A percentile compares a stretch with the other conserved stretches of the same genome.
Evolutionary conservation across 164 flowering plant genomes (phyloP).

Genomic region (Aristolochia fimbriata): DNA sequence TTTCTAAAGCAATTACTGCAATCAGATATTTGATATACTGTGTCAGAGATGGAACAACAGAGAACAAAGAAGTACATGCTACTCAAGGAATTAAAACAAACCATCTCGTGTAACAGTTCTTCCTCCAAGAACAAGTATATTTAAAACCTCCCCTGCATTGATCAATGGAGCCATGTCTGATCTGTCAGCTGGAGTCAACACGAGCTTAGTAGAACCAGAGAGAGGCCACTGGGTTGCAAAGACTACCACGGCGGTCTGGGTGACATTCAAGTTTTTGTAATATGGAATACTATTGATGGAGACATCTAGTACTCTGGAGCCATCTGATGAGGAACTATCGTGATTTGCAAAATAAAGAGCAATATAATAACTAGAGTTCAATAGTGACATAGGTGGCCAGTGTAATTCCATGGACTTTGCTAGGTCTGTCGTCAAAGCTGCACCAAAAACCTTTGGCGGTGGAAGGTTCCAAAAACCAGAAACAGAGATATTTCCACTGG

Average conservation of each 20-base stretch:
- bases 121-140: constrained; percentile 48
- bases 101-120: constrained; percentile 78
- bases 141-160: constrained; percentile 80
- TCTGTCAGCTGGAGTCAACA: constrained; percentile 42
- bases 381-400: constrained; percentile 65
- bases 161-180: constrained; percentile 54
- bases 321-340: constrained; percentile 9
- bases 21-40: constrained; percentile 1
- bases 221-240: constrained; percentile 78
- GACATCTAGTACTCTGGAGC: constrained; percentile 35
- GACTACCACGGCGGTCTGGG: constrained; percentile 49
- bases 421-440: constrained; percentile 25
- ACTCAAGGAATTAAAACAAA: constrained; percentile 13
- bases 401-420: constrained; percentile 34
- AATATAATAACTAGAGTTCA: constrained; percentile 54
- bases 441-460: constrained; percentile 59
- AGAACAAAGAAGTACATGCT: not conserved
- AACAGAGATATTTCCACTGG: constrained; percentile 28
- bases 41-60: not conserved
- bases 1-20: constrained; percentile 58
- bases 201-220: constrained; percentile 50
- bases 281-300: constrained; percentile 44
- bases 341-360: constrained; percentile 64
- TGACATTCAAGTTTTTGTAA: constrained; percentile 34
- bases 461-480: constrained; percentile 86